Evolutionary conservation across 306 rosid species (phyloP), one percentile per base, ranked within the genome.

Genomic region (Quercus berberidifolia): DNA sequence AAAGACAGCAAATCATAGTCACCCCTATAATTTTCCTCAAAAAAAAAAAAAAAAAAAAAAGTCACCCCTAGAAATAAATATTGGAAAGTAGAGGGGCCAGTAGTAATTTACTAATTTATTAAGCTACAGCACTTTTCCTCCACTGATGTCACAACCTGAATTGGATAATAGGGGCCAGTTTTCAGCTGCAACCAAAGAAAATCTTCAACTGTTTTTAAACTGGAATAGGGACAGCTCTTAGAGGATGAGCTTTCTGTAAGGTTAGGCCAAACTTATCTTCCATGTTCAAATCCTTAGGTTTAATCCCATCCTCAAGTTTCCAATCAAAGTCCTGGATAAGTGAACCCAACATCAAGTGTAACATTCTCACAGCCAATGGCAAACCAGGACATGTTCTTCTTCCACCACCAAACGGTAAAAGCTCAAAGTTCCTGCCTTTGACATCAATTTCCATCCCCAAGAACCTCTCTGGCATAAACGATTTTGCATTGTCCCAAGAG

Each of bases 381-480:
- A 84, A 80, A 1, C 91, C 89, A 1, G 89, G 93, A 18, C 93
- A 82, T 23, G 84, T 76, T 71, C 92, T 71, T 12, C 88, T 6
- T 1, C 94, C 90, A 5, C 65, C 85, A 0, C 92, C 92, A n/a
- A 90, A 90, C 0, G 94, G 92, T 3, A 85, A 54, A 0, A 91
- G 76, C 82, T 86, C 85, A 75, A 91, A 91, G 6, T 78, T 73
- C 12, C 81, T 31, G 0, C 93, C 90, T 78, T 58, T 86, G 0
- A 87, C 85, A 26, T 89, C 92, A 4, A 87, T 20, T 5, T 84
- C 85, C 1, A 79, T 71, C 17, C 82, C 90, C 31, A 83, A 15
- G 19, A 91, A 91, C 60, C 96, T 86, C 23, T 89, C 92, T 0
- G 94, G 97, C 26, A 38, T 73, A 54, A 89, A 91, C 1, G 60